Base-by-base conservation (phyloP, 2,329 filamentous ascomycete species). In the Gaeumannomyces sp. region DNA sequence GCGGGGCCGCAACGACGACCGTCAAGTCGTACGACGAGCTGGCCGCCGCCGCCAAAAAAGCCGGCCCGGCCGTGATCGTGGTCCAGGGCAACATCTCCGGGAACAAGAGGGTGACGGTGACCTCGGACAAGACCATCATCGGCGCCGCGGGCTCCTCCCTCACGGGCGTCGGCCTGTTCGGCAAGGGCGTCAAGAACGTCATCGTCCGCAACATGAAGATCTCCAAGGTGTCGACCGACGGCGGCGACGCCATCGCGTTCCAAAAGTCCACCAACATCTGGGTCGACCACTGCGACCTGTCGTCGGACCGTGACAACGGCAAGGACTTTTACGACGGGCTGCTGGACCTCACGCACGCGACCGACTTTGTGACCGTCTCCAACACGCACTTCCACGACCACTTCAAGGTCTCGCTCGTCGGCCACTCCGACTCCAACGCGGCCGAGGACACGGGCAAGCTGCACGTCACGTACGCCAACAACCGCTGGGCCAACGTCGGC, bases 241-340 rank as follows among this genome's bases (percentile, higher is more conserved):
- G 82, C 67, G 85, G 85, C 27, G 86, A 89, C 69, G 84, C 83
- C 66, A 82, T 89, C 69, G 82, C 80, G 67, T 83, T 88, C 66
- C 82, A 88, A 73, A 72, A 72, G 16, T 80, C 82, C 61, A 83
- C 73, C 65, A 86, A 87, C 68, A 78, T 86, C 71, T 90, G 87
- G 87, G 77, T 90, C 62, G 88, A 90, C 76, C 88, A 90, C 77
- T 80, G 81, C 72, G 87, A 90, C 68, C 79, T 90, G 27, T 86
- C 82, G 6, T 85, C 83, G 33, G 82, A 89, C 75, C 72, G 73
- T 45, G 77, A 81, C 69, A 78, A 85, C 72, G 85, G 81, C 78
- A 90, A 90, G 77, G 86, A 90, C 77, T 88, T 83, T 77, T 90
- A 88, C 72, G 88, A 90, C 65, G 88, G 88, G 38, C 81, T 90